Conservation (phyloP, 1,284 basidiomycete species). For the Cutaneotrichosporon cutaneum region DNA sequence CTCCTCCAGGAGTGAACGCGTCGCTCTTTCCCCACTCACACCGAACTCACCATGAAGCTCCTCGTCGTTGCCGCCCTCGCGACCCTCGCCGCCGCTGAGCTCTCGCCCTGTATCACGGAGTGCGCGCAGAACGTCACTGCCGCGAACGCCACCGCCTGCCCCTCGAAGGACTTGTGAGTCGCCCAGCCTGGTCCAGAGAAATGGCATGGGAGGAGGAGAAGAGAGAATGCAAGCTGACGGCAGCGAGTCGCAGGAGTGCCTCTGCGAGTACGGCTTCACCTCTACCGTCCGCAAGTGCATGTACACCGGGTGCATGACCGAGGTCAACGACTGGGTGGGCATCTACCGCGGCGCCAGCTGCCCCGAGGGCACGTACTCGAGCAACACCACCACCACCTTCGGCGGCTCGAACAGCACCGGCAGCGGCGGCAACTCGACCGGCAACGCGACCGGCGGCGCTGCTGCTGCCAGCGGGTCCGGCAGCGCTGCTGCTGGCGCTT, state of each 20-base stretch:
- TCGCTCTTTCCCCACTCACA: not conserved
- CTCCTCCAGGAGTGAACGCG: too few species aligned
- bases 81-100: constrained; percentile 19
- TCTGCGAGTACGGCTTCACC: constrained; percentile 9
- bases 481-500: not conserved
- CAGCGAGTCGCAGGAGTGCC: constrained; percentile 9
- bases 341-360: constrained; percentile 1
- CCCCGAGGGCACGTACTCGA: not conserved
- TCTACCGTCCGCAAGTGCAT: constrained; percentile 9
- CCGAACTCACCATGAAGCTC: constrained; percentile 18
- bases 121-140: constrained; percentile 4
- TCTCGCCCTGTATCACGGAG: constrained; percentile 10
- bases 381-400: not conserved
- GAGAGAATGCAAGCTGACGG: not conserved
- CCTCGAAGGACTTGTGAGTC: constrained; percentile 8
- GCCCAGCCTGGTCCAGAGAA: too few species aligned
- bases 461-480: not conserved
- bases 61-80: constrained; percentile 12
- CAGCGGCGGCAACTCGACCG: not conserved
- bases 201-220: not conserved
- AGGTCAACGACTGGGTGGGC: constrained; percentile 1
- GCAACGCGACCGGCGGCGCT: not conserved
- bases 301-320: constrained; percentile 9
- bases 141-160: not conserved
- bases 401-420: not conserved